Percentiles rank a stretch among this genome's conserved stretches.
phyloP scores from a whole-genome alignment of 108 stramenopile species.

The Heterococcus sp. region DNA sequence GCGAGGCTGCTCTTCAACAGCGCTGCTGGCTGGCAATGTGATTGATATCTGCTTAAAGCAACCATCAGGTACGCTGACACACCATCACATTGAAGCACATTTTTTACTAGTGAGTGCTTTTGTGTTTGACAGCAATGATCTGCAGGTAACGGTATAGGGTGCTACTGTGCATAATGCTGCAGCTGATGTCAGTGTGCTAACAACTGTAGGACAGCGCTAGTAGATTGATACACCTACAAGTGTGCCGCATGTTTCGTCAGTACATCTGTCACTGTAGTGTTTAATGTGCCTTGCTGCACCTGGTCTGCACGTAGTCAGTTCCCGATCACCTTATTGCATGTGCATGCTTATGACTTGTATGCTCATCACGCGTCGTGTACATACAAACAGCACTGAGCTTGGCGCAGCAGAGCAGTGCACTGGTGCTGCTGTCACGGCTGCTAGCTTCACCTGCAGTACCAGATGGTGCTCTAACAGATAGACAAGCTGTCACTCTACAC shows the following conservation, averaged over 20 bases:
- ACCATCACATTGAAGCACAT: no score
- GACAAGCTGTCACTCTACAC: conserved; percentile 23
- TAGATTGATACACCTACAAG: no score
- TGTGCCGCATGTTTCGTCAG: no score
- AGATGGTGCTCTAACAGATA: conserved; percentile 24
- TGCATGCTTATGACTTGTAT: not conserved
- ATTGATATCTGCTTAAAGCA: not conserved
- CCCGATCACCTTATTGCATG: conserved; percentile 23
- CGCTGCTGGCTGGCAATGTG: conserved; percentile 14
- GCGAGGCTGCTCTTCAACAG: conserved; percentile 9
- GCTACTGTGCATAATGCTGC: not conserved
- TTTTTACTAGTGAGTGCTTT: no score
- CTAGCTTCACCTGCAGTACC: conserved; percentile 10
- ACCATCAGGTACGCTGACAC: not conserved
- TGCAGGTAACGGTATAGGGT: not conserved
- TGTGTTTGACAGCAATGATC: no score
- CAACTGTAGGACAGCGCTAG: not conserved
- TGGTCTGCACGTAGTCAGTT: no score
- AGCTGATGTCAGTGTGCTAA: not conserved
- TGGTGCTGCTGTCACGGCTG: conserved; percentile 14
- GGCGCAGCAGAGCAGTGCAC: not conserved
- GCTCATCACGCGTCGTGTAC: not conserved
- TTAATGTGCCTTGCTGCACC: no score
- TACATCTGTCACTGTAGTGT: no score
- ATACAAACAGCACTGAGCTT: not conserved